These are phyloP conservation scores for Jasminum sambac DNA, from an alignment of 257 asterid genomes.

Conservation along the genomic window DNA sequence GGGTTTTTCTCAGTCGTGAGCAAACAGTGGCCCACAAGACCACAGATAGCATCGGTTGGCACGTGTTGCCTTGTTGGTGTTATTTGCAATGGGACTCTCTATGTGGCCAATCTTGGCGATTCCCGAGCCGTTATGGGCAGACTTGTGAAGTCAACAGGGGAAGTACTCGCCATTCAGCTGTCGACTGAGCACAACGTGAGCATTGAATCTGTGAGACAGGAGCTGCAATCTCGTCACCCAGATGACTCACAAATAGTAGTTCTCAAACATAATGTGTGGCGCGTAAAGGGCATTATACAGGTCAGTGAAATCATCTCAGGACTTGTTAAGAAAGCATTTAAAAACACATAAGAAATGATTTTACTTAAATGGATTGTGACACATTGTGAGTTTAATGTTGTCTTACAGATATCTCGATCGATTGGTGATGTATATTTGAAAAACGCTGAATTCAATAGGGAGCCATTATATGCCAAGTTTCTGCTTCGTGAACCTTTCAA, in stretches of 20 bases:
- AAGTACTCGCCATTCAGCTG: conserved; percentile 48
- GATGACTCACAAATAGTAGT: conserved; percentile 54
- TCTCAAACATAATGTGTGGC: conserved; percentile 57
- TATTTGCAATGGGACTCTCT: conserved; percentile 48
- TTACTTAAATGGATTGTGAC: background rate
- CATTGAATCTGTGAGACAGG: conserved; percentile 55
- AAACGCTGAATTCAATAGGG: conserved; percentile 54
- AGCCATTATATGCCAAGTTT: conserved; percentile 51
- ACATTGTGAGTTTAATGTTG: background rate
- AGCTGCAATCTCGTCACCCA: conserved; percentile 50
- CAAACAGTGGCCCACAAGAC: conserved; percentile 46
- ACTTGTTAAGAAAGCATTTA: no score
- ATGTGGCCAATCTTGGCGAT: conserved; percentile 55
- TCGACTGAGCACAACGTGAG: conserved; percentile 56
- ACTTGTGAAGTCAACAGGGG: conserved; percentile 53
- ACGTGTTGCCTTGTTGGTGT: conserved; percentile 57
- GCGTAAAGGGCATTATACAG: conserved; percentile 62
- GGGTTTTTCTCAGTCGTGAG: conserved; percentile 48
- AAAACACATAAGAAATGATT: background rate
- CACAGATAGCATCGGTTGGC: conserved; percentile 61
- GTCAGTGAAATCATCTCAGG: conserved; percentile 18
- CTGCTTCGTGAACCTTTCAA: conserved; percentile 45
- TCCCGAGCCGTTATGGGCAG: conserved; percentile 60
- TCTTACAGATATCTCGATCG: conserved; percentile 47
- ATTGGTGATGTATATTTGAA: conserved; percentile 56